These are phyloP conservation scores for Verticillium isaacii DNA, from an alignment of 2,329 filamentous ascomycete species.

Conservation along the genomic window DNA sequence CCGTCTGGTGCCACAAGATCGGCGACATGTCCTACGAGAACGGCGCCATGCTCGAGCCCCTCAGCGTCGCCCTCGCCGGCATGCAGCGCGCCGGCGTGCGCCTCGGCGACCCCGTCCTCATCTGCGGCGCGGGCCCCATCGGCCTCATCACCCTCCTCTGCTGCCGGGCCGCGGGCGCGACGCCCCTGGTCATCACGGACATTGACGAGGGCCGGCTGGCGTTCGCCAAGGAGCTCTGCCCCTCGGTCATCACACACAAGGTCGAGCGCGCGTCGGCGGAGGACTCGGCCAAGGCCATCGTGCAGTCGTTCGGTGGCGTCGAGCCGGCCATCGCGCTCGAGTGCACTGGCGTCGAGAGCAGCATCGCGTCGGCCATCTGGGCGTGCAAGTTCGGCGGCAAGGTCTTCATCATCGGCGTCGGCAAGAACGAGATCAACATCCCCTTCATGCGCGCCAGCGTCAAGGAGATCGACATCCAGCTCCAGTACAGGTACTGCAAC, in stretches of 20 bases:
- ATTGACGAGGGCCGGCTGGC: conserved; percentile 81
- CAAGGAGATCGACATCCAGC: conserved; percentile 88
- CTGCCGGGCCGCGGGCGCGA: conserved; percentile 79
- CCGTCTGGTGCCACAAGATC: conserved; percentile 94
- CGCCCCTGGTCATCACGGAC: conserved; percentile 89
- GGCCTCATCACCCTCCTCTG: conserved; percentile 86
- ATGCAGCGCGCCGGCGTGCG: conserved; percentile 77
- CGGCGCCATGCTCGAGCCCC: conserved; percentile 83
- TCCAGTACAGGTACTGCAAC: conserved; percentile 95
- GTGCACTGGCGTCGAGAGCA: conserved; percentile 92
- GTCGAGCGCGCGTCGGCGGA: conserved; percentile 64
- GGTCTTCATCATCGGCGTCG: conserved; percentile 94
- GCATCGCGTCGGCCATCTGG: conserved; percentile 81
- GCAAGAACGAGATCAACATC: conserved; percentile 90
- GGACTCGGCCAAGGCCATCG: conserved; percentile 67
- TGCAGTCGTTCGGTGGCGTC: conserved; percentile 64
- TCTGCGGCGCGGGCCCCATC: conserved; percentile 92
- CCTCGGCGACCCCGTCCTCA: conserved; percentile 80
- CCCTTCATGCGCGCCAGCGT: conserved; percentile 93
- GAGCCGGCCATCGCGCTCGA: conserved; percentile 82
- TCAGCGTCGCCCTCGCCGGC: conserved; percentile 83
- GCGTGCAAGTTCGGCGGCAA: conserved; percentile 92
- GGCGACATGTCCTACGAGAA: conserved; percentile 88
- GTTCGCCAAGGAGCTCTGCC: conserved; percentile 81
- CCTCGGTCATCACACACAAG: conserved; percentile 75